Percentiles rank a stretch among this genome's conserved stretches.
Conservation (phyloP, 179 eudicot genomes). For the Spergularia azorica region DNA sequence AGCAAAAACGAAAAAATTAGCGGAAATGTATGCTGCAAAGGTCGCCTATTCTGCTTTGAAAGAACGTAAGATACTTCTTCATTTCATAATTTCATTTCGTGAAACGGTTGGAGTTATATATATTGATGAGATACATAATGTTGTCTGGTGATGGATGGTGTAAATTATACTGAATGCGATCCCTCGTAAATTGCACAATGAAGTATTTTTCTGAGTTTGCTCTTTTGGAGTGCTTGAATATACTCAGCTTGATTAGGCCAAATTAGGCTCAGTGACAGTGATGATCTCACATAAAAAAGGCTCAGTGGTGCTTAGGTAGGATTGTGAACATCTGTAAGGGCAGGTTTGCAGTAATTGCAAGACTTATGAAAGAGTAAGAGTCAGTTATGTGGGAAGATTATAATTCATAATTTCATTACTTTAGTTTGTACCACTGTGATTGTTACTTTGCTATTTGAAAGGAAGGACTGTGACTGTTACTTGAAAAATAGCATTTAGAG, state of each 20-base stretch:
- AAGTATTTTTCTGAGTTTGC: background rate
- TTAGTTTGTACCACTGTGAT: background rate
- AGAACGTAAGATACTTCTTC: slow-evolving; percentile 42
- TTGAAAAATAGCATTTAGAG: background rate
- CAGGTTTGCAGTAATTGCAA: no score
- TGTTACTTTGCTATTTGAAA: no score
- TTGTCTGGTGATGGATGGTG: background rate
- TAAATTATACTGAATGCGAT: background rate
- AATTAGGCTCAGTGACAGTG: background rate
- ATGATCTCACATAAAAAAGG: no score
- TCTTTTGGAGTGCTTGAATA: background rate
- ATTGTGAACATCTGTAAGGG: background rate
- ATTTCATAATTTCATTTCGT: background rate
- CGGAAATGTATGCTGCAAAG: slow-evolving; percentile 82
- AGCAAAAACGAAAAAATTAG: slow-evolving; percentile 74
- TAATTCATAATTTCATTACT: background rate
- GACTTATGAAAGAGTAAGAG: background rate
- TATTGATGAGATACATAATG: no score
- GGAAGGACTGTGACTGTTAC: background rate
- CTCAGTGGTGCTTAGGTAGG: background rate
- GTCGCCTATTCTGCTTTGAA: slow-evolving; percentile 60
- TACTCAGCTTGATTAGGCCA: background rate
- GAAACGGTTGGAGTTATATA: no score
- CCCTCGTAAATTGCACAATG: background rate
- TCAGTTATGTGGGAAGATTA: background rate